phyloP scores from a whole-genome alignment of 2,329 filamentous ascomycete species.

The Colletotrichum falcatum region DNA sequence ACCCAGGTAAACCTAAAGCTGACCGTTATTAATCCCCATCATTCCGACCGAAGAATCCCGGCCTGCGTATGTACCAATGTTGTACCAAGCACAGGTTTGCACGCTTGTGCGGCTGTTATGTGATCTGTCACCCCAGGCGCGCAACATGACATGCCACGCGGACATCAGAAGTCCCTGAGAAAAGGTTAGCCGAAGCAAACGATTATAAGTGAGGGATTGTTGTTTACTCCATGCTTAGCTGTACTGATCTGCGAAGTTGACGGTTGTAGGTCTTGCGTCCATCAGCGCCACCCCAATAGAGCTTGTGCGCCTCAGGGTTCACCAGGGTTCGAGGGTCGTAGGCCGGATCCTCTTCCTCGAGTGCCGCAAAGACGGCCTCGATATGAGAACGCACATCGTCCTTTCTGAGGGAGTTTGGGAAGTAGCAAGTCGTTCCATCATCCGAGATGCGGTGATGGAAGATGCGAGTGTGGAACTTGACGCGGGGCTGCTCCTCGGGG shows the following conservation, averaged over 20 bases:
- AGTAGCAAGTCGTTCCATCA: conserved; percentile 87
- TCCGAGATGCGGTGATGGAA: conserved; percentile 90
- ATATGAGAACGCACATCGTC: conserved; percentile 89
- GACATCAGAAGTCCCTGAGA: conserved; percentile 31
- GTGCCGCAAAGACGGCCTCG: conserved; percentile 80
- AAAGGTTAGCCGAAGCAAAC: background rate
- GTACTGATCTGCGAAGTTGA: conserved; percentile 81
- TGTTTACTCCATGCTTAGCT: conserved; percentile 72
- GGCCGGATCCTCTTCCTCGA: conserved; percentile 89
- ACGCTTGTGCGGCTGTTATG: background rate
- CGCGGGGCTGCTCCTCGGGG: conserved; percentile 88
- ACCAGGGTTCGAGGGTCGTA: conserved; percentile 93
- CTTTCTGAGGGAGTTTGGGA: conserved; percentile 66
- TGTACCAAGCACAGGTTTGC: background rate
- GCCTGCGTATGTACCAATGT: background rate
- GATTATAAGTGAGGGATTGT: background rate
- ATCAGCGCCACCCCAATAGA: conserved; percentile 86
- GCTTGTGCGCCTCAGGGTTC: conserved; percentile 84
- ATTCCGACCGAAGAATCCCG: background rate
- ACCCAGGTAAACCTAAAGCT: conserved; percentile 14
- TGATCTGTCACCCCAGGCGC: background rate
- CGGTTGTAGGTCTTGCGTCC: conserved; percentile 89
- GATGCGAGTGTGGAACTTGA: conserved; percentile 81
- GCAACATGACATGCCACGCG: background rate
- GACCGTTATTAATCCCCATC: background rate